Percentiles rank a stretch among this genome's conserved stretches.
Evolutionary conservation across 2,329 filamentous ascomycete genomes (phyloP).

Genomic region (Arthroderma sp.): DNA sequence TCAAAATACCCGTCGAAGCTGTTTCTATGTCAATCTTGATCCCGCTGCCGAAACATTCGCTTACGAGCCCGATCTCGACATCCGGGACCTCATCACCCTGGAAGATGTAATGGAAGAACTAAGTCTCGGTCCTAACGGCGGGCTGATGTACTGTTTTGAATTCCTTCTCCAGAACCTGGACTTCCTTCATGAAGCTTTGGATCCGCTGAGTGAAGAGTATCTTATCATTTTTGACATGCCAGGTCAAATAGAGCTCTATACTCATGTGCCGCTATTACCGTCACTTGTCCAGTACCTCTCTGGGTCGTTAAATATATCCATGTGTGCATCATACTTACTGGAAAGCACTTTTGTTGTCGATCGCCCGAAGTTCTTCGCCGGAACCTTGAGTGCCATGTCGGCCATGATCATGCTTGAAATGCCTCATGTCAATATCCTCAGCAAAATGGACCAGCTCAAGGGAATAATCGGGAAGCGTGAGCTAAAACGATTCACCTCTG

Average conservation of each 20-base stretch:
- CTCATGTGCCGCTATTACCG: conserved; percentile 85
- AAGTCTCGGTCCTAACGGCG: conserved; percentile 78
- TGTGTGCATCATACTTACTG: conserved; percentile 87
- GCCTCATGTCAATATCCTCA: conserved; percentile 89
- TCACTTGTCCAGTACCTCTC: conserved; percentile 70
- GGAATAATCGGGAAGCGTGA: conserved; percentile 78
- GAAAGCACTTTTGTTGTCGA: conserved; percentile 94
- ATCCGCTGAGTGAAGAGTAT: conserved; percentile 82
- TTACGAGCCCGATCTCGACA: conserved; percentile 85
- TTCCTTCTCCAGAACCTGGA: conserved; percentile 90
- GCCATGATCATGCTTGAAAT: conserved; percentile 98
- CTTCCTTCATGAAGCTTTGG: conserved; percentile 74
- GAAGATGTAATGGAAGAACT: conserved; percentile 96
- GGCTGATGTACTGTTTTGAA: conserved; percentile 92
- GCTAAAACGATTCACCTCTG: conserved; percentile 77
- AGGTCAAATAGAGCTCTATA: conserved; percentile 96
- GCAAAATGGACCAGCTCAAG: conserved; percentile 95
- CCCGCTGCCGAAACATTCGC: conserved; percentile 87
- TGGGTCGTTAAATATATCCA: conserved; percentile 72
- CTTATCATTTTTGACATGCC: conserved; percentile 98
- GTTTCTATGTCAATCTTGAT: conserved; percentile 97
- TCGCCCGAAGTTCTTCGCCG: conserved; percentile 92
- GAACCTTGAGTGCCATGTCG: conserved; percentile 91
- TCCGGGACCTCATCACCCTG: conserved; percentile 85
- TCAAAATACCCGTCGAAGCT: conserved; percentile 76